These are phyloP conservation scores for Terfezia claveryi DNA, from an alignment of 495 filamentous ascomycete species.

Conservation along the genomic window DNA sequence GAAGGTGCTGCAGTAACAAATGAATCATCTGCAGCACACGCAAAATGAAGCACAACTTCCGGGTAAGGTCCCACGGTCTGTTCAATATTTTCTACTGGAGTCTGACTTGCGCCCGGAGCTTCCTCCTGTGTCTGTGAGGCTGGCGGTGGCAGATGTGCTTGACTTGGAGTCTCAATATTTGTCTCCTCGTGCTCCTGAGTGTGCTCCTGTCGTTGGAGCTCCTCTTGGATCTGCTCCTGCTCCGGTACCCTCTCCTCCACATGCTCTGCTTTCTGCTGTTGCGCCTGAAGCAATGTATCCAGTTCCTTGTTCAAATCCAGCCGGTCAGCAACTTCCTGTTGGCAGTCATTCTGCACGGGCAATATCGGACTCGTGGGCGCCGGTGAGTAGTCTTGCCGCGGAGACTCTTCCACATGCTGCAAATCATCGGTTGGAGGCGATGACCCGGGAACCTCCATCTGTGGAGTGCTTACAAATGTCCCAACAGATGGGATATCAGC, in stretches of 20 bases:
- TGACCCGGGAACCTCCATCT: not conserved
- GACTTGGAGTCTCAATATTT: not conserved
- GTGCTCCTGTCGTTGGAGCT: not conserved
- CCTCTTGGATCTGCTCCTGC: not conserved
- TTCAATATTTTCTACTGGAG: not conserved
- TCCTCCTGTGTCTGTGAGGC: constrained; percentile 3
- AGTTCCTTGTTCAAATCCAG: not conserved
- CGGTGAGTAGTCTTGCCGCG: not conserved
- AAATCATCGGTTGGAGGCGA: not conserved
- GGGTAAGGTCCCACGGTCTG: not conserved
- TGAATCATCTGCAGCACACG: not conserved
- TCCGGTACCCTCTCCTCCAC: not conserved
- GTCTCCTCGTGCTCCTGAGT: not conserved
- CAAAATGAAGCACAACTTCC: not conserved
- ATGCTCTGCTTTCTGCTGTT: not conserved
- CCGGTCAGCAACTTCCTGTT: not conserved
- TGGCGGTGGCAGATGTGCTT: not conserved
- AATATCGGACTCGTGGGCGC: not conserved
- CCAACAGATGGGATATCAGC: not conserved
- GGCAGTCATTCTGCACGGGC: not conserved
- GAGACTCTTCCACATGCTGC: not conserved
- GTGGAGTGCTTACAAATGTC: not conserved
- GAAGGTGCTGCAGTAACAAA: not conserved
- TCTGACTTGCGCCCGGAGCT: not conserved
- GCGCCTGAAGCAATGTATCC: not conserved